phyloP scores from a whole-genome alignment of 2,329 filamentous ascomycete genomes.

The Pseudocercospora ulei region DNA sequence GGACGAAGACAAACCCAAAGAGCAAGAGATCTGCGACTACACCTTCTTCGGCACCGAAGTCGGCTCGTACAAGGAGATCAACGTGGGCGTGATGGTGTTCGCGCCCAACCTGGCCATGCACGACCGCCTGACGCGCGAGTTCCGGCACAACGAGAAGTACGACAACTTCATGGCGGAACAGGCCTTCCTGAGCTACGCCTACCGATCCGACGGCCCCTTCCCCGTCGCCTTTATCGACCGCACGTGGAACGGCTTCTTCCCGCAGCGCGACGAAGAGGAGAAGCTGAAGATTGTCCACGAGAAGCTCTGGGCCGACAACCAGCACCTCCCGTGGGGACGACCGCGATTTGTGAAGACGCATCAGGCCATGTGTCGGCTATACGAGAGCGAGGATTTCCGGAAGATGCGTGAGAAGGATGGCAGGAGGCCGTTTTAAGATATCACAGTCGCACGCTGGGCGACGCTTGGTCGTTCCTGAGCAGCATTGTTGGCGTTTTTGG shows the following conservation, averaged over 20 bases:
- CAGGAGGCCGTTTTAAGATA: constrained; percentile 14
- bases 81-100: constrained; percentile 23
- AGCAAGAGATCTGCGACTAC: constrained; percentile 20
- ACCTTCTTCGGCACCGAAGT: constrained; percentile 18
- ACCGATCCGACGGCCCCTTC: constrained; percentile 17
- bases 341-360: constrained; percentile 18
- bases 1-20: constrained; percentile 19
- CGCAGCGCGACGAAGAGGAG: constrained; percentile 14
- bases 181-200: constrained; percentile 21
- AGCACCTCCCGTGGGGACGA: constrained; percentile 16
- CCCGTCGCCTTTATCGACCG: constrained; percentile 17
- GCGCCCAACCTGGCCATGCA: constrained; percentile 22
- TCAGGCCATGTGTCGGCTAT: constrained; percentile 19
- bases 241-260: constrained; percentile 22
- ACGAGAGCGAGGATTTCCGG: constrained; percentile 19
- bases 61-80: constrained; percentile 17
- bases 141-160: constrained; percentile 17
- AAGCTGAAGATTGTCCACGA: constrained; percentile 23
- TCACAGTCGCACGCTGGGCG: not conserved
- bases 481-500: not conserved
- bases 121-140: constrained; percentile 17
- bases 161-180: constrained; percentile 23
- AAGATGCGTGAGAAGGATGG: constrained; percentile 11
- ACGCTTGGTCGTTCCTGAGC: not conserved
- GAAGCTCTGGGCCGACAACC: constrained; percentile 19